Evolutionary conservation across 495 filamentous ascomycete genomes (phyloP).

Genomic region (Trichoderma virens): DNA sequence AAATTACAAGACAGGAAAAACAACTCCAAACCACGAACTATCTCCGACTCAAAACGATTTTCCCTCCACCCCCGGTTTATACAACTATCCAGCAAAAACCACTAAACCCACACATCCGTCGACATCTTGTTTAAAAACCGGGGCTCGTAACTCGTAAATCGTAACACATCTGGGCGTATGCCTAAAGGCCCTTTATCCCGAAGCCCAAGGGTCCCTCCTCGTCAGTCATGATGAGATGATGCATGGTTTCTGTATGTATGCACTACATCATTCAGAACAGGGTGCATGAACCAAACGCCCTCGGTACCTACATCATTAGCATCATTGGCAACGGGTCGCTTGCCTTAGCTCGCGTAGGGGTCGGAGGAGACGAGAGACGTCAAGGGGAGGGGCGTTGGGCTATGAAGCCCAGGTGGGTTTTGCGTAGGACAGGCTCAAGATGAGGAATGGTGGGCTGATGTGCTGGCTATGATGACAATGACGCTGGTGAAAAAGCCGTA

Average conservation of each 20-base stretch:
- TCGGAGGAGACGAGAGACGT: not conserved
- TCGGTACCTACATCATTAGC: not conserved
- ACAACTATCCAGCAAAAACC: not conserved
- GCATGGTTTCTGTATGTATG: not conserved
- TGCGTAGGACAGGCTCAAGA: not conserved
- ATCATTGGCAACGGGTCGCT: not conserved
- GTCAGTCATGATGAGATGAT: constrained; percentile 1
- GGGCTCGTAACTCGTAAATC: not conserved
- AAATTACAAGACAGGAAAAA: not conserved
- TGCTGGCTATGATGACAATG: not conserved
- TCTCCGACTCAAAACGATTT: not conserved
- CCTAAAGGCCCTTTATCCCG: not conserved
- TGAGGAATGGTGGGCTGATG: not conserved
- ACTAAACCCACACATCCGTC: not conserved
- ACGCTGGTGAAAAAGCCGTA: not conserved
- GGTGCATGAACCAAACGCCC: constrained; percentile 1
- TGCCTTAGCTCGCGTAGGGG: constrained; percentile 1
- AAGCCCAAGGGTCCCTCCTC: not conserved
- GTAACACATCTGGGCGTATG: not conserved
- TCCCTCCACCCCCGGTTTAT: not conserved
- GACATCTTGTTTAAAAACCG: not conserved
- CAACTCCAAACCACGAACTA: not conserved
- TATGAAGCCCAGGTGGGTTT: not conserved
- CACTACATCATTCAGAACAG: not conserved
- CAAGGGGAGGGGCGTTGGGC: not conserved